Evolutionary conservation across 1,284 basidiomycete species (phyloP).

Genomic region (Apiotrichum brassicae): DNA sequence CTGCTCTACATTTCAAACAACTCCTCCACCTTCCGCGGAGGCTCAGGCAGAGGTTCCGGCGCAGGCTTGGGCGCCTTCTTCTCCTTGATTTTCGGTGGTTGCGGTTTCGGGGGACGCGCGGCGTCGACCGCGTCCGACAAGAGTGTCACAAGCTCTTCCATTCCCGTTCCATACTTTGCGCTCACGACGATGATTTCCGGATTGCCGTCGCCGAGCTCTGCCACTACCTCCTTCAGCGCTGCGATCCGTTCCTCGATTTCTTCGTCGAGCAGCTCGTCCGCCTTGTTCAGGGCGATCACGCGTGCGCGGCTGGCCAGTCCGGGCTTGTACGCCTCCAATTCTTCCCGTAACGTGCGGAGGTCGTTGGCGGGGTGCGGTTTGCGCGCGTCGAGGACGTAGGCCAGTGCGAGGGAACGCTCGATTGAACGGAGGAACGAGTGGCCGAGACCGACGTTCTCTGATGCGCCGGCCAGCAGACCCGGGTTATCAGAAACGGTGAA

Average conservation of each 20-base stretch:
- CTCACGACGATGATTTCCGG: conserved; percentile 70
- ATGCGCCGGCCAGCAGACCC: conserved; percentile 76
- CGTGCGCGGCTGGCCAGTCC: conserved; percentile 70
- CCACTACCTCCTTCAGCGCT: conserved; percentile 39
- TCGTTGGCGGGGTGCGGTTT: conserved; percentile 66
- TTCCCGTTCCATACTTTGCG: conserved; percentile 72
- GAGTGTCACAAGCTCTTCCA: conserved; percentile 58
- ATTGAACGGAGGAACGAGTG: conserved; percentile 91
- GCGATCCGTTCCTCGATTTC: conserved; percentile 38
- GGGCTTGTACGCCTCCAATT: conserved; percentile 76
- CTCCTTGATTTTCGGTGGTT: conserved; percentile 1
- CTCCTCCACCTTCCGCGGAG: conserved; percentile 1
- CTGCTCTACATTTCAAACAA: conserved; percentile 4
- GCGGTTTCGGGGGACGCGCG: conserved; percentile 40
- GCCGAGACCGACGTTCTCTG: conserved; percentile 83
- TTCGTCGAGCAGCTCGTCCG: conserved; percentile 62
- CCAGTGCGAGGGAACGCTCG: conserved; percentile 82
- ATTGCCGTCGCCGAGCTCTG: conserved; percentile 22
- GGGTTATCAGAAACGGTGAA: conserved; percentile 98
- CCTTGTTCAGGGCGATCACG: conserved; percentile 90
- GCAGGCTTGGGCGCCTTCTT: not conserved
- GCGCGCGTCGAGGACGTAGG: conserved; percentile 87
- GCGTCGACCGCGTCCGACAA: conserved; percentile 63
- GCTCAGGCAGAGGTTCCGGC: not conserved
- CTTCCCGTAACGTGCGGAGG: conserved; percentile 62